These are phyloP conservation scores for Pelargonium cotyledonis DNA, from an alignment of 441 rosid genomes.

Conservation along the genomic window DNA sequence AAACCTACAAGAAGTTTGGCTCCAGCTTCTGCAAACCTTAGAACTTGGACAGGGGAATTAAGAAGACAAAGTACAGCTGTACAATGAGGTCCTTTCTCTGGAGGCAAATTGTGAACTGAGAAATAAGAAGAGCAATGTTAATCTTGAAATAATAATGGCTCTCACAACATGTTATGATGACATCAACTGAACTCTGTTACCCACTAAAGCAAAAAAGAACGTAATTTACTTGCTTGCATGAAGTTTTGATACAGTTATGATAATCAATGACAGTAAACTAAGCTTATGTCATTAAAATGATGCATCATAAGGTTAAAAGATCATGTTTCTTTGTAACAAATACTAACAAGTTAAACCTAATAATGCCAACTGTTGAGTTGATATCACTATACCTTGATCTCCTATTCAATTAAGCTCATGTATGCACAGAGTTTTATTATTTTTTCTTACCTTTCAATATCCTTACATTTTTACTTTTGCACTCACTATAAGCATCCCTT, in stretches of 20 bases:
- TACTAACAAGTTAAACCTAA: background rate
- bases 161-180: conserved; percentile 7
- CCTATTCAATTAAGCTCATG: background rate
- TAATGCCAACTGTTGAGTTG: background rate
- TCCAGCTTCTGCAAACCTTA: conserved; percentile 41
- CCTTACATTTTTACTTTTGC: background rate
- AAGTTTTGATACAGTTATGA: background rate
- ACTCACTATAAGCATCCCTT: background rate
- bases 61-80: conserved; percentile 46
- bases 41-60: conserved; percentile 43
- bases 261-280: background rate
- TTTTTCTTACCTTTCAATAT: background rate
- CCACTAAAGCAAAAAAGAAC: background rate
- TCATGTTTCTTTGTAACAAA: background rate
- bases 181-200: background rate
- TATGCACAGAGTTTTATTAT: background rate
- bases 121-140: conserved; percentile 19
- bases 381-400: background rate
- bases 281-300: background rate
- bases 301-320: background rate
- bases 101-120: conserved; percentile 41
- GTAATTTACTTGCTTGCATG: background rate
- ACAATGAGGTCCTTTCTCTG: conserved; percentile 35
- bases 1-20: conserved; percentile 55
- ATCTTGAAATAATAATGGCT: conserved; percentile 17